Evolutionary conservation across 2,329 filamentous ascomycete genomes (phyloP).

Genomic region (Xylariales sp.): DNA sequence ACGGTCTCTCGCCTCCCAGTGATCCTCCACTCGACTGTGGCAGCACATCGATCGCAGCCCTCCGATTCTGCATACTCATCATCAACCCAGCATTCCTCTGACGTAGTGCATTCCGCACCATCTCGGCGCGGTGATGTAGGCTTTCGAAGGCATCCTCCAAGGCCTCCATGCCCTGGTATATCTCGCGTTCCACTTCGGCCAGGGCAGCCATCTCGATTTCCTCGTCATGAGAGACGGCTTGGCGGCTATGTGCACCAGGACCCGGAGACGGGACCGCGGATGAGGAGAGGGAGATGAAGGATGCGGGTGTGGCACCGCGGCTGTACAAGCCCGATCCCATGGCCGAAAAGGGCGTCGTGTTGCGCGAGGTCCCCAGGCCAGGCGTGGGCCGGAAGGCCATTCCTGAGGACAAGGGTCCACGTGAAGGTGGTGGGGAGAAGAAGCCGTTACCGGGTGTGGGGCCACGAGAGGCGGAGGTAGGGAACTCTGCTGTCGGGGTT

Average conservation of each 20-base stretch:
- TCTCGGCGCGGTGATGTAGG: constrained; percentile 80
- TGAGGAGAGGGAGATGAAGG: constrained; percentile 37
- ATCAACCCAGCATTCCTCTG: constrained; percentile 77
- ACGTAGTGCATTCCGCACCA: constrained; percentile 71
- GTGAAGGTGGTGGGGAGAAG: constrained; percentile 35
- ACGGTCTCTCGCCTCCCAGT: constrained; percentile 42
- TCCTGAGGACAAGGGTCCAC: constrained; percentile 35
- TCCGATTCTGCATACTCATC: constrained; percentile 56
- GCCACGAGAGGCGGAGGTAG: constrained; percentile 43
- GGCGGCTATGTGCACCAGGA: constrained; percentile 40
- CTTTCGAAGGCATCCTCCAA: constrained; percentile 92
- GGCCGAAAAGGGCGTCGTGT: constrained; percentile 44
- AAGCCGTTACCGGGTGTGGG: constrained; percentile 49
- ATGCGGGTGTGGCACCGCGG: constrained; percentile 50
- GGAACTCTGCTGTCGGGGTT: constrained; percentile 35
- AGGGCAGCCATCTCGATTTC: constrained; percentile 88
- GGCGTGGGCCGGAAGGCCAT: constrained; percentile 34
- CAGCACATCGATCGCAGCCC: constrained; percentile 47
- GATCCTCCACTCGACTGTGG: constrained; percentile 44
- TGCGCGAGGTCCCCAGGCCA: constrained; percentile 37
- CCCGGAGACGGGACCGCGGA: too few relatives aligned
- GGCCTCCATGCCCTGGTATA: constrained; percentile 89
- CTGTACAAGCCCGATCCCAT: constrained; percentile 50
- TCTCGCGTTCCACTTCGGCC: constrained; percentile 87
- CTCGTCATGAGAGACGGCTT: constrained; percentile 81